phyloP scores from a whole-genome alignment of 805 yeast species.

The Nakazawaea pomicola region DNA sequence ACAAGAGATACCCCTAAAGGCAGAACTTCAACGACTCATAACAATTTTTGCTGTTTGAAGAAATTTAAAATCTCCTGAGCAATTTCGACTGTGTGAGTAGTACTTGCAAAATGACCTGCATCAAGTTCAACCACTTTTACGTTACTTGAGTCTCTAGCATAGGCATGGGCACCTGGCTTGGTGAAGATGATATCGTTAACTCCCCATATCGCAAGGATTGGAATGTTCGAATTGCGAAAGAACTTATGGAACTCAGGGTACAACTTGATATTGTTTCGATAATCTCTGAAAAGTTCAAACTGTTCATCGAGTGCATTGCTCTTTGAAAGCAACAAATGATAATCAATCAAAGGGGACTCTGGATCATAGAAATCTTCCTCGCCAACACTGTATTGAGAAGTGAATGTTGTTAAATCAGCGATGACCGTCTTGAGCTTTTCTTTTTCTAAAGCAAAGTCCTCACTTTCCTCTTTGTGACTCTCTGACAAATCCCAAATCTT shows the following conservation, averaged over 20 bases:
- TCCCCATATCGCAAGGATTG: conserved; percentile 37
- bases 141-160: conserved; percentile 25
- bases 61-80: background rate
- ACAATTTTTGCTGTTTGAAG: background rate
- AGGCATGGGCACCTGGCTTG: conserved; percentile 33
- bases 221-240: conserved; percentile 26
- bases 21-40: background rate
- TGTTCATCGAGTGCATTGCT: conserved; percentile 20
- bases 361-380: background rate
- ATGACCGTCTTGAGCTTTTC: background rate
- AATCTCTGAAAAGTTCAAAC: conserved; percentile 30
- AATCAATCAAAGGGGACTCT: background rate
- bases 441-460: background rate
- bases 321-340: background rate
- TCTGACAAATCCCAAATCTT: conserved; percentile 26
- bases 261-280: conserved; percentile 27
- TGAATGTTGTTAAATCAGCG: background rate
- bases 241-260: conserved; percentile 34
- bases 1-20: too few species aligned
- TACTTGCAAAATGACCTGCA: conserved; percentile 33
- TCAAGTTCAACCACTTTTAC: conserved; percentile 24
- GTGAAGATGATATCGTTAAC: conserved; percentile 32
- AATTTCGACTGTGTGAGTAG: background rate
- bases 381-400: background rate
- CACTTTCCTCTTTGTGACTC: conserved; percentile 12